Evolutionary conservation across 2,329 filamentous ascomycete species (phyloP), one percentile per base, ranked within the genome.

Genomic region (Didymella pinodella): DNA sequence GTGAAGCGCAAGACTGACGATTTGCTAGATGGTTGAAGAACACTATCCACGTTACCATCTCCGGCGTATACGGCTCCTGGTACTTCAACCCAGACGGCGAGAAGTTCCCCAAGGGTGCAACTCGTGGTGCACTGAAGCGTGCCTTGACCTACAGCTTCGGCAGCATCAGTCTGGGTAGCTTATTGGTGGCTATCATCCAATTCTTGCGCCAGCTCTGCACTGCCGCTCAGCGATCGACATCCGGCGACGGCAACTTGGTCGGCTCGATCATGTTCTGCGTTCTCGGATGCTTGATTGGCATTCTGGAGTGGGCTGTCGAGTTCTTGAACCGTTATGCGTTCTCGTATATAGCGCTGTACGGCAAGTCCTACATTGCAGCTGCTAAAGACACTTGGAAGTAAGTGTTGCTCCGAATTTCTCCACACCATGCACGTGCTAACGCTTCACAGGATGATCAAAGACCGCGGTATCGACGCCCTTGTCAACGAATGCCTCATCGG

Each of bases 261-360:
- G 87, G 84, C 0, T 78, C 79, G 40, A 85, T 91, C 52, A 72
- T 91, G 28, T 91, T 92, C 75, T 96, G 92, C 75, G 75, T 92
- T 48, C 78, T 96, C 0, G 86, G 88, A 12, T 97, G 92, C 74
- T 73, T 97, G 46, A 88, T 97, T 56, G 80, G 85, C 2, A 71
- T 97, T 2, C 79, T 97, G 2, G 87, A 97, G 66, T 97, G 94
- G 93, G 89, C 89, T 0, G 87, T 95, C 0, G 84, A 92, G 64
- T 95, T 97, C 71, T 83, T 97, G 79, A 98, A 98, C 79, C 88
- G 92, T 67, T 97, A 96, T 67, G 93, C 93, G 0, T 97, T 96
- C 78, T 93, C 88, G 29, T 92, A 97, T 73, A 96, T 98, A 71
- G 93, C 94, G 0, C 83, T 97, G 0, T 97, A 97, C 73, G 94